Percentiles rank a stretch among this genome's conserved stretches.
These are phyloP conservation scores for Chaetomium globosum DNA, from an alignment of 2,329 filamentous ascomycete genomes.

Conservation along the genomic window DNA sequence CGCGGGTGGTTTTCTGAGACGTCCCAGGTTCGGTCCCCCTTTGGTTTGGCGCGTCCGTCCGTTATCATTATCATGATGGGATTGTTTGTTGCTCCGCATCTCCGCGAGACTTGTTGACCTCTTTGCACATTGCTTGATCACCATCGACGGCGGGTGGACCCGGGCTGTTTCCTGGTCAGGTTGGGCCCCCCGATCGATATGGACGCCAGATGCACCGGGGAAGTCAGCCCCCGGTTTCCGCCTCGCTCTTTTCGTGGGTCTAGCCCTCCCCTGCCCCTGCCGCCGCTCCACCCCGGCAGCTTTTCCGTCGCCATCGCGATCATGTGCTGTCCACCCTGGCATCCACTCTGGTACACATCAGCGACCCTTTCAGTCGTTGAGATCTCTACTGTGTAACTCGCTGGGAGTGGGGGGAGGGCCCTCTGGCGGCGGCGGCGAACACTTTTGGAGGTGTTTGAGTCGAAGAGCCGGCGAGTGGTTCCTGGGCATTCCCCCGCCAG, in stretches of 20 bases:
- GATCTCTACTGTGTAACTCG: constrained; percentile 10
- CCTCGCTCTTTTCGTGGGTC: constrained; percentile 7
- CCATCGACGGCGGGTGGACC: constrained; percentile 6
- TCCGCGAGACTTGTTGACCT: not conserved
- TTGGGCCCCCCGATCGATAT: constrained; percentile 20
- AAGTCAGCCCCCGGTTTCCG: constrained; percentile 27
- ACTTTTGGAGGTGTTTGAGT: constrained; percentile 3
- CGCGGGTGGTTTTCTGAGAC: not conserved
- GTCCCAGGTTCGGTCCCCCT: not conserved
- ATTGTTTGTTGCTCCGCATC: not conserved
- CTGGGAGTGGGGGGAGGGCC: not conserved
- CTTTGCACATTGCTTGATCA: constrained; percentile 1
- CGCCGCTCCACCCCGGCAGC: constrained; percentile 16
- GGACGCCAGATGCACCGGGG: constrained; percentile 21
- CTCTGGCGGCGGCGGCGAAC: constrained; percentile 11
- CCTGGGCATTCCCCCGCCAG: not conserved
- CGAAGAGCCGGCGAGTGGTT: constrained; percentile 8
- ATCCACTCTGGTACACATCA: not conserved
- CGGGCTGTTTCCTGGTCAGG: constrained; percentile 23
- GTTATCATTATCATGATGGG: not conserved
- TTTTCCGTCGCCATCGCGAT: constrained; percentile 9
- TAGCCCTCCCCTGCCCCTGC: not conserved
- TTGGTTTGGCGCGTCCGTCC: not conserved
- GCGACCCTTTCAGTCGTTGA: not conserved
- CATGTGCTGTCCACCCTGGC: constrained; percentile 9